Conservation (phyloP, 108 stramenopile genomes). For the Licmophora abbreviata region DNA sequence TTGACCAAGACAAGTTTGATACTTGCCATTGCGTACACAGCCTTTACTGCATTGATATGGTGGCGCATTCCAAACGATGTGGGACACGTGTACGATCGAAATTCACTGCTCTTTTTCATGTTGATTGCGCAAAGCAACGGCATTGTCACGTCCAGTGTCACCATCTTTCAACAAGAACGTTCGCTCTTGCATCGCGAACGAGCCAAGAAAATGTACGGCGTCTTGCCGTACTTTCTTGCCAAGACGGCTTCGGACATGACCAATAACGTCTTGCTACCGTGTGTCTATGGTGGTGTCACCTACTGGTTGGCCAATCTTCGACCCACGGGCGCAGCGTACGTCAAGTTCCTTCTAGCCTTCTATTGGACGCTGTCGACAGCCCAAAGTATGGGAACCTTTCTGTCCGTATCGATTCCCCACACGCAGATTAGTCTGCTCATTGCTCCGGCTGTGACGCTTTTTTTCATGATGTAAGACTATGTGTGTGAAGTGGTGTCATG, state of each 20-base stretch:
- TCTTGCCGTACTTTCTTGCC: conserved; percentile 68
- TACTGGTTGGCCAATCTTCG: conserved; percentile 61
- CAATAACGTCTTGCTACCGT: conserved; percentile 50
- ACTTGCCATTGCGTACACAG: conserved; percentile 35
- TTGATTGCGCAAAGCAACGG: conserved; percentile 56
- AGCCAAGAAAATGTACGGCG: conserved; percentile 78
- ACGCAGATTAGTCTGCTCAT: conserved; percentile 43
- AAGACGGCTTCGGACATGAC: conserved; percentile 65
- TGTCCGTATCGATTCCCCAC: conserved; percentile 52
- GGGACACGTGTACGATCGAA: conserved; percentile 42
- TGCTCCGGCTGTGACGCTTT: conserved; percentile 59
- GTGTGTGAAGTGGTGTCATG: conserved; percentile 2
- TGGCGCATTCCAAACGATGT: conserved; percentile 56
- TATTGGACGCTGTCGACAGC: conserved; percentile 61
- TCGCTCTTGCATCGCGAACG: conserved; percentile 58
- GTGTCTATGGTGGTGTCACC: conserved; percentile 40
- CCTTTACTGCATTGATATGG: conserved; percentile 56
- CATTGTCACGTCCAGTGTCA: conserved; percentile 45
- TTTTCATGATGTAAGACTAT: conserved; percentile 62
- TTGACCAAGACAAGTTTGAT: conserved; percentile 42
- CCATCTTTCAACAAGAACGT: conserved; percentile 54
- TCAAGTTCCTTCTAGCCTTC: conserved; percentile 45
- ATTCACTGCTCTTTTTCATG: conserved; percentile 68
- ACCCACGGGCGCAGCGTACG: conserved; percentile 26
- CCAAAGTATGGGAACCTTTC: conserved; percentile 60